Evolutionary conservation across 2,329 filamentous ascomycete species (phyloP).

Genomic region (Fusarium concolor): DNA sequence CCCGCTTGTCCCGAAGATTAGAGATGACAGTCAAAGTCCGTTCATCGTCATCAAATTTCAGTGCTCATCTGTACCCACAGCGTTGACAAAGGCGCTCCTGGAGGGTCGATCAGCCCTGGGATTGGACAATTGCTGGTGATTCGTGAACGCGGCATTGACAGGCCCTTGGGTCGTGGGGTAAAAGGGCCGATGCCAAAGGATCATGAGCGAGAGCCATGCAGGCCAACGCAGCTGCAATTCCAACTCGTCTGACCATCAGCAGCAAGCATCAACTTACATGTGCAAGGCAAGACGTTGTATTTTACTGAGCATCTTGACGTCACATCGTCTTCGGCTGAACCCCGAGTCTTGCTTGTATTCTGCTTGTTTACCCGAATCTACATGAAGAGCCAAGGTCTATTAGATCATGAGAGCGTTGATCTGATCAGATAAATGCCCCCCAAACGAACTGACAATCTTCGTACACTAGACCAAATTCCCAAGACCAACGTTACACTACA

Average conservation of each 20-base stretch:
- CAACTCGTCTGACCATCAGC: conserved; percentile 4
- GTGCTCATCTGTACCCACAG: conserved; percentile 25
- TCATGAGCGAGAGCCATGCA: background rate
- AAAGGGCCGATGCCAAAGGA: conserved; percentile 38
- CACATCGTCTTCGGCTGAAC: conserved; percentile 5
- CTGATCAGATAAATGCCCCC: background rate
- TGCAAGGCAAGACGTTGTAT: background rate
- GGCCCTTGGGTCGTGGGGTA: conserved; percentile 34
- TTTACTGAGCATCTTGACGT: conserved; percentile 9
- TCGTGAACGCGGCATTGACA: conserved; percentile 12
- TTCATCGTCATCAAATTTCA: conserved; percentile 24
- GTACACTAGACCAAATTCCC: background rate
- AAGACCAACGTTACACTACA: conserved; percentile 23
- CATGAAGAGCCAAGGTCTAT: background rate
- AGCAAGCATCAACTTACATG: background rate
- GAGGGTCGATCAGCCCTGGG: conserved; percentile 17
- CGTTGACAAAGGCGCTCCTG: conserved; percentile 4
- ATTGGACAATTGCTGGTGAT: conserved; percentile 26
- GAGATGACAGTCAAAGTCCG: background rate
- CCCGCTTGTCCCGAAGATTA: background rate
- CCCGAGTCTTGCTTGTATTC: background rate
- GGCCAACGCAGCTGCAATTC: background rate
- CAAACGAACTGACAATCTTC: background rate
- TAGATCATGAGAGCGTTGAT: background rate
- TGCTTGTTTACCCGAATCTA: background rate